Percentiles rank a stretch among this genome's conserved stretches.
These are phyloP conservation scores for Rhododendron molle DNA, from an alignment of 148 eudicot species.

Conservation along the genomic window DNA sequence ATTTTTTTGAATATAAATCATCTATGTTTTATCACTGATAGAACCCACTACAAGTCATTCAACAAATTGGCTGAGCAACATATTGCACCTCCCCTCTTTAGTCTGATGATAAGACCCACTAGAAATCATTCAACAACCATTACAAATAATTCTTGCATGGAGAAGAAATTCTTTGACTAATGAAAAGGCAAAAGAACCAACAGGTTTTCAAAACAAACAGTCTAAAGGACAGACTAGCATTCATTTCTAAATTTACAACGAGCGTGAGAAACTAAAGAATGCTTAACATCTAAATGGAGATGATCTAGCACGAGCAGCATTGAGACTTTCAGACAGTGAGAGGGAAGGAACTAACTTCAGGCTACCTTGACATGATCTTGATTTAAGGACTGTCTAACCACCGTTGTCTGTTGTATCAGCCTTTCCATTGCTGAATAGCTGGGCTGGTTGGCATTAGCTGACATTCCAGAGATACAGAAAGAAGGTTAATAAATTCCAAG, in stretches of 20 bases:
- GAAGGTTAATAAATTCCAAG: neutral
- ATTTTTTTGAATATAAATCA: too few species aligned
- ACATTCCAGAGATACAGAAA: conserved; percentile 8
- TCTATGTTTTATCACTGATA: neutral
- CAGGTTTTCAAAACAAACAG: neutral
- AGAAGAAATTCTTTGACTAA: neutral
- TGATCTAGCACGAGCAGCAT: conserved; percentile 5
- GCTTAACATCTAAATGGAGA: neutral
- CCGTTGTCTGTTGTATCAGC: conserved; percentile 73
- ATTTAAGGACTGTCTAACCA: conserved; percentile 66
- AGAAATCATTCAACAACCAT: conserved; percentile 5
- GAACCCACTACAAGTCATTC: neutral
- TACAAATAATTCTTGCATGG: neutral
- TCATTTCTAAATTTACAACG: neutral
- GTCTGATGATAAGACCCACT: neutral
- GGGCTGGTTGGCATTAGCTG: conserved; percentile 63
- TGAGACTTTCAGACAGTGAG: neutral
- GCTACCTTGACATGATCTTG: conserved; percentile 77
- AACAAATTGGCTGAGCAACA: neutral
- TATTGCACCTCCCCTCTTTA: neutral
- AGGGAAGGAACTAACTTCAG: conserved; percentile 8
- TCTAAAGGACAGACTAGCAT: neutral
- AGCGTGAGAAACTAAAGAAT: neutral
- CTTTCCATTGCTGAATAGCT: conserved; percentile 74
- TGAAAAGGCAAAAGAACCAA: neutral